Base-by-base conservation (phyloP, 805 yeast species). In the Kodamaea laetipori region DNA sequence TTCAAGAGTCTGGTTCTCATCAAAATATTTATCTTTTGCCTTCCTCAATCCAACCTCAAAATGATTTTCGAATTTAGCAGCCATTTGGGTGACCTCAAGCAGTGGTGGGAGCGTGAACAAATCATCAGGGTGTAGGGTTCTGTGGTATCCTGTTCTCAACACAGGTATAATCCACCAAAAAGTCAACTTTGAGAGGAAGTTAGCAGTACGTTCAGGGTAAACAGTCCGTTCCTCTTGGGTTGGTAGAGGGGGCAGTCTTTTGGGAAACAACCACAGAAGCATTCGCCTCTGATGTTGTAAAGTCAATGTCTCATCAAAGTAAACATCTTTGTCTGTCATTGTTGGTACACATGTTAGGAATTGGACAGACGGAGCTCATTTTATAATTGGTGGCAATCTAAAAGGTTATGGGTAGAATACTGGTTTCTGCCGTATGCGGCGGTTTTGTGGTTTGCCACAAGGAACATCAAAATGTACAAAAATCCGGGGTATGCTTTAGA, bases 131-230 rank as follows among this genome's bases (percentile, higher is more conserved):
- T 76, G 77, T 32, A 86, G 62, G 0, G 90, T 84, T 54, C 94
- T 72, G 58, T 79, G 81, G 60, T 86, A 86, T 6, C 95, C 94
- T 5, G 77, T 76, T 8, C 61, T 64, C 69, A 86, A 62, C 28
- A 86, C 52, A 0, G 90, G 90, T 13, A 64, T 54, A 36, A 86
- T 60, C 90, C 92, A 86, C 79, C 82, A 74, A 57, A 84, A 80
- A 3, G 39, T 10, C 35, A 71, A 55, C 12, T 43, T 49, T 58
- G 52, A 1, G 52, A 80, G 7, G 23, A 60, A 36, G 40, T 73
- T 73, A 12, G 73, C 66, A 10, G 56, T 50, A 19, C 52, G 46
- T 40, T 59, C 64, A 0, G 85, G 86, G 55, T 66, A 80, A 4
- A 51, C 56, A 9, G 44, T 55, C 44, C 86, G 58, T 47, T 80